phyloP scores from a whole-genome alignment of 371 early-diverging fungal genomes.

The Syncephalastrum sp. region DNA sequence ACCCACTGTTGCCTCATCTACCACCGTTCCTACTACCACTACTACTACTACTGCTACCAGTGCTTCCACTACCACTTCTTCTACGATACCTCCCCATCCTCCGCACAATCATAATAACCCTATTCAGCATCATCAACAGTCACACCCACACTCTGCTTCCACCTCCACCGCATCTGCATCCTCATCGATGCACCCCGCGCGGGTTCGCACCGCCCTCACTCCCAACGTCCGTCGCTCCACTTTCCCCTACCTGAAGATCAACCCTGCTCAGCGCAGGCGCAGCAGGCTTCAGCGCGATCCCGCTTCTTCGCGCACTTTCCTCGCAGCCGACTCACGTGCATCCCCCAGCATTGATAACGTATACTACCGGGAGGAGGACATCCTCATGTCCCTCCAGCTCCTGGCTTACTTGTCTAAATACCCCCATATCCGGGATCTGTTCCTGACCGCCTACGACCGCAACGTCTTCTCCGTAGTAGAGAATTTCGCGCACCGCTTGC shows the following conservation, averaged over 20 bases:
- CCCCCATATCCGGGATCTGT: conserved; percentile 63
- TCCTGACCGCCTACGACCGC: conserved; percentile 59
- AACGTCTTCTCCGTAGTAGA: conserved; percentile 80
- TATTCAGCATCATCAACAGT: not conserved
- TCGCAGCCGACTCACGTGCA: not conserved
- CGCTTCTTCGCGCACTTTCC: not conserved
- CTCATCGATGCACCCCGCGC: not conserved
- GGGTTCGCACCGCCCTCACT: not conserved
- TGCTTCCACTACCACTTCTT: not conserved
- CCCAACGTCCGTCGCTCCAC: conserved; percentile 28
- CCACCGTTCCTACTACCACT: not conserved
- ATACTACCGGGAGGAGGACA: conserved; percentile 81
- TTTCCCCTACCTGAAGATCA: conserved; percentile 39
- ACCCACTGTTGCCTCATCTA: conserved; percentile 2
- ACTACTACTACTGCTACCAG: not conserved
- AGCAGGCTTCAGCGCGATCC: conserved; percentile 25
- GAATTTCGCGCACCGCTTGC: conserved; percentile 61
- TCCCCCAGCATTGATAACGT: conserved; percentile 31
- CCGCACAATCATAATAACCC: conserved; percentile 3
- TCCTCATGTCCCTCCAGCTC: conserved; percentile 80
- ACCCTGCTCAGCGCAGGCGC: conserved; percentile 31
- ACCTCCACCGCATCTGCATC: not conserved
- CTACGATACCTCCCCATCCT: not conserved
- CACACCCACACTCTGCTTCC: not conserved
- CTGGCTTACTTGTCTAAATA: conserved; percentile 90